A percentile compares a stretch with the other conserved stretches of the same genome.
Conservation (phyloP, 169 alveolate species). For the Plasmodium inui region DNA sequence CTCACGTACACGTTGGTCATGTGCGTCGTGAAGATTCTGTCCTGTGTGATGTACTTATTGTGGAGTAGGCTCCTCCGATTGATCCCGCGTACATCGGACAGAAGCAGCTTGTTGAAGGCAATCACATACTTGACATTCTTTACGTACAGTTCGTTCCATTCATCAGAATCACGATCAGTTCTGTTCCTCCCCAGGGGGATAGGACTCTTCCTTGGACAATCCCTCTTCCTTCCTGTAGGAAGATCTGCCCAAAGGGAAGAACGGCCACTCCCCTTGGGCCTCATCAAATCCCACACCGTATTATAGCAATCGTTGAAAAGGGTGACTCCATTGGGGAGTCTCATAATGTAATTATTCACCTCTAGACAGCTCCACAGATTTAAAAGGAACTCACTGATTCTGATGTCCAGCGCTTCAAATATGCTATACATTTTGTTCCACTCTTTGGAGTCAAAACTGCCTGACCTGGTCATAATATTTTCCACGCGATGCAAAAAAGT, state of each 20-base stretch:
- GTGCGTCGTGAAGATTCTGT: background rate
- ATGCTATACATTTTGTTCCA: slow-evolving; percentile 48
- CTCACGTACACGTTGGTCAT: slow-evolving; percentile 15
- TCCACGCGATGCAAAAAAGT: slow-evolving; percentile 30
- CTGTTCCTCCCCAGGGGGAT: background rate
- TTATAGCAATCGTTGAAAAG: slow-evolving; percentile 17
- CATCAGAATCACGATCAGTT: background rate
- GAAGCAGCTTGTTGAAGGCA: slow-evolving; percentile 9
- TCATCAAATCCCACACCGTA: background rate
- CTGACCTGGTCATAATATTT: slow-evolving; percentile 65
- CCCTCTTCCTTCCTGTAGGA: background rate
- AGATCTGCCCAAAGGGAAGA: background rate
- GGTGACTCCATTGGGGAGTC: background rate
- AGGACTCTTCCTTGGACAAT: background rate
- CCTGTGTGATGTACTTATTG: slow-evolving; percentile 5
- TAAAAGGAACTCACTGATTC: slow-evolving; percentile 6
- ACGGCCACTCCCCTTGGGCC: background rate
- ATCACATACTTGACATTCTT: slow-evolving; percentile 25
- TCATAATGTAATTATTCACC: slow-evolving; percentile 1
- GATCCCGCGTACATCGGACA: slow-evolving; percentile 17
- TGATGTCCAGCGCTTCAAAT: slow-evolving; percentile 38
- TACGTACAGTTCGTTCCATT: slow-evolving; percentile 7
- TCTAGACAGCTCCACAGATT: slow-evolving; percentile 11
- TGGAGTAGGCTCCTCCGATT: background rate
- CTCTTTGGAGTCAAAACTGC: slow-evolving; percentile 66